Conservation (phyloP, 2,329 filamentous ascomycete species). For the Penicillium corylophilum region DNA sequence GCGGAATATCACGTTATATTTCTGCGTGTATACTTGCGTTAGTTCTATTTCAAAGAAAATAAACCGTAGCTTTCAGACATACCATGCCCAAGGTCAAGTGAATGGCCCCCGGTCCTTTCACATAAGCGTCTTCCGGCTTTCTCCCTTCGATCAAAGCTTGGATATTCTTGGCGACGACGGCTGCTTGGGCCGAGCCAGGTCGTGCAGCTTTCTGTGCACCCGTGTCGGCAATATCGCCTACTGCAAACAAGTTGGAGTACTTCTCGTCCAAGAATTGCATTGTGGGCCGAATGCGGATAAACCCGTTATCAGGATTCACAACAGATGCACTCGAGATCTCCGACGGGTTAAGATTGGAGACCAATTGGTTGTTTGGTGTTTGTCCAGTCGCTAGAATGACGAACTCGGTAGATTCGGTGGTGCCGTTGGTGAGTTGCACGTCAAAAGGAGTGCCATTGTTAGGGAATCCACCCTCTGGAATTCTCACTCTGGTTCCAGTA, state of each 20-base stretch:
- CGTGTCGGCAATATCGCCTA: slow-evolving; percentile 39
- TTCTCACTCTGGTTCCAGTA: slow-evolving; percentile 29
- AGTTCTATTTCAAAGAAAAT: neutral
- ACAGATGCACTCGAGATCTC: slow-evolving; percentile 17
- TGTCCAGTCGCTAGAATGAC: slow-evolving; percentile 51
- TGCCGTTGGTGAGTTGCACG: slow-evolving; percentile 33
- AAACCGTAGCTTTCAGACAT: slow-evolving; percentile 7
- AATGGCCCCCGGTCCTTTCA: slow-evolving; percentile 31
- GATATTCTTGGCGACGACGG: slow-evolving; percentile 35
- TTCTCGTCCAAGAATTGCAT: slow-evolving; percentile 34
- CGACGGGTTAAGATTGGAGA: slow-evolving; percentile 33
- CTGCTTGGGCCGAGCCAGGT: slow-evolving; percentile 33
- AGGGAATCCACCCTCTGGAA: slow-evolving; percentile 30
- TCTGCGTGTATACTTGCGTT: slow-evolving; percentile 18
- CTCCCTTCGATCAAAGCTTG: slow-evolving; percentile 32
- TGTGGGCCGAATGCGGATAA: slow-evolving; percentile 33
- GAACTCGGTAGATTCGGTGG: slow-evolving; percentile 36
- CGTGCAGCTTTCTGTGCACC: slow-evolving; percentile 37
- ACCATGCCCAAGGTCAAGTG: slow-evolving; percentile 38
- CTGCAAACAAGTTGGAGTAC: slow-evolving; percentile 35
- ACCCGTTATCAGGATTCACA: slow-evolving; percentile 36
- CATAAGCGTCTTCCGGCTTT: slow-evolving; percentile 24
- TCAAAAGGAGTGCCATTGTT: slow-evolving; percentile 24
- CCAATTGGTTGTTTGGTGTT: slow-evolving; percentile 46
- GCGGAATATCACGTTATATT: slow-evolving; percentile 39